Evolutionary conservation across 2,329 filamentous ascomycete species (phyloP).

Genomic region (Calonectria montana): DNA sequence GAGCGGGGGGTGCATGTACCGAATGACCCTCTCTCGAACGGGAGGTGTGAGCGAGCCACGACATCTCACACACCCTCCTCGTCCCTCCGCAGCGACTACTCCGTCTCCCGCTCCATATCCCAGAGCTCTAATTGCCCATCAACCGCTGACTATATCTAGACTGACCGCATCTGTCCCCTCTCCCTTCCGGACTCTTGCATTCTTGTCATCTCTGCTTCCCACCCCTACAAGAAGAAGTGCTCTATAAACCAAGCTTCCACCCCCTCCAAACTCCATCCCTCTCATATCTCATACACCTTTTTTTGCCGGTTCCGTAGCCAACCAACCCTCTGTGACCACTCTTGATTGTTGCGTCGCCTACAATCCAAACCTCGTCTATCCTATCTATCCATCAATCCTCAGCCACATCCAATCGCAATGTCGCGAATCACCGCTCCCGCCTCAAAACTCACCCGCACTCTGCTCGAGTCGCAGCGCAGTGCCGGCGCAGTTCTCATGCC

Average conservation of each 20-base stretch:
- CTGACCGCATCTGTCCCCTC: constrained; percentile 4
- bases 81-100: not conserved
- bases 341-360: not conserved
- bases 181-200: not conserved
- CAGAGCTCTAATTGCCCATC: constrained; percentile 3
- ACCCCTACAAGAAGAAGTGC: not conserved
- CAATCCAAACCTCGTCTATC: not conserved
- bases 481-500: constrained; percentile 55
- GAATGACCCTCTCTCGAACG: not conserved
- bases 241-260: not conserved
- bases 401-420: constrained; percentile 47
- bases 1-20: constrained; percentile 2
- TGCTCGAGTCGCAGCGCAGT: constrained; percentile 56
- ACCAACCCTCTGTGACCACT: not conserved
- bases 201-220: not conserved
- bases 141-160: constrained; percentile 21
- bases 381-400: not conserved
- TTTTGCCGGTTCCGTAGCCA: not conserved
- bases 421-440: constrained; percentile 63
- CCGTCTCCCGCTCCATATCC: not conserved
- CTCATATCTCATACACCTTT: not conserved
- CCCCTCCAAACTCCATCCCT: not conserved
- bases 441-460: constrained; percentile 60
- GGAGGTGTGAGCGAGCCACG: constrained; percentile 1
- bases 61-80: constrained; percentile 9